Conservation (phyloP, 108 stramenopile species). For the Skeletonema costatum region DNA sequence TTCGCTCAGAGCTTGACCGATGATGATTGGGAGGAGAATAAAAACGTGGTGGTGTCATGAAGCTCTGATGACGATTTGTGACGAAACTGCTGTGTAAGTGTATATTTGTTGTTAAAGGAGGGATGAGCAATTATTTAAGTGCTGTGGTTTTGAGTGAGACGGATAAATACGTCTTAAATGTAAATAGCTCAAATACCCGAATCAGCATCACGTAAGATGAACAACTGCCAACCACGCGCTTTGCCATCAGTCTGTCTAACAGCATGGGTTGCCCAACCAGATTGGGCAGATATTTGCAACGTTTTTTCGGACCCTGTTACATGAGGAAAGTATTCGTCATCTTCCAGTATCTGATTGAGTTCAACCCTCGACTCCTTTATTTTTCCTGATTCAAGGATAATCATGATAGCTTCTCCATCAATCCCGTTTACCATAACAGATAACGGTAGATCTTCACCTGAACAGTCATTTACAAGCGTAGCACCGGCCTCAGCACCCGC, state of each 20-base stretch:
- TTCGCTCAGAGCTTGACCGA: neutral
- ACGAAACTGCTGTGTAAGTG: neutral
- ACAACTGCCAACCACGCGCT: constrained; percentile 62
- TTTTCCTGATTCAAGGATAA: constrained; percentile 4
- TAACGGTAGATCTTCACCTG: constrained; percentile 43
- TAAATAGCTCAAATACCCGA: no score
- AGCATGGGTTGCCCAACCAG: constrained; percentile 75
- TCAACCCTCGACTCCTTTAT: constrained; percentile 27
- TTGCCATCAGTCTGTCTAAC: constrained; percentile 10
- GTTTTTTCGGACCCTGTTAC: constrained; percentile 41
- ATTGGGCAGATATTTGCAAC: constrained; percentile 53
- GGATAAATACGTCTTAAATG: no score
- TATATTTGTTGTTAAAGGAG: neutral
- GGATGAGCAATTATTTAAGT: no score
- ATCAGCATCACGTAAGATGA: constrained; percentile 17
- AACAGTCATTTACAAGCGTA: neutral
- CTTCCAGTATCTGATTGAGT: neutral
- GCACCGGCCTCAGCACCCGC: constrained; percentile 42
- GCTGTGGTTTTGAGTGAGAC: no score
- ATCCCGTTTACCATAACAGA: constrained; percentile 66
- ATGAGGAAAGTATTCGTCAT: constrained; percentile 9
- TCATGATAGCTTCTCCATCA: constrained; percentile 60
- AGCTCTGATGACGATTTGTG: no score
- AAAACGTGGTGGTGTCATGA: neutral
- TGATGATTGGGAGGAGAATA: neutral